phyloP scores from a whole-genome alignment of 805 yeast species.

The Hanseniaspora mollemarum region DNA sequence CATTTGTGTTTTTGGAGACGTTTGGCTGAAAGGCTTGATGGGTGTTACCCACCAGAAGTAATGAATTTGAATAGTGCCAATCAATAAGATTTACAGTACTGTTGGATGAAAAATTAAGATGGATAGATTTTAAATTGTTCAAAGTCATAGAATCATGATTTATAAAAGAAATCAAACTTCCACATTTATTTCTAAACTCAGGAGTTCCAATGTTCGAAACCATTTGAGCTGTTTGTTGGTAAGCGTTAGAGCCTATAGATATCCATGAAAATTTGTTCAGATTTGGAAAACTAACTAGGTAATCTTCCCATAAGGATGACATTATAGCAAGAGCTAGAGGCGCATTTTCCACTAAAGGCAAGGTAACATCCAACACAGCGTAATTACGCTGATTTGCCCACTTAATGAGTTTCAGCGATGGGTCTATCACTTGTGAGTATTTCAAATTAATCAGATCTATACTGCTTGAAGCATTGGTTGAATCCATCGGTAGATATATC shows the following conservation, averaged over 20 bases:
- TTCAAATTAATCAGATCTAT: constrained; percentile 22
- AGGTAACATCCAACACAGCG: constrained; percentile 74
- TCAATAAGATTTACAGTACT: constrained; percentile 5
- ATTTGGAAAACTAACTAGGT: constrained; percentile 56
- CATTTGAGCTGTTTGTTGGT: constrained; percentile 30
- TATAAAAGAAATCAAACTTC: constrained; percentile 9
- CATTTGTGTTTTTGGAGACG: constrained; percentile 1
- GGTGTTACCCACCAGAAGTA: constrained; percentile 3
- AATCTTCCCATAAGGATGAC: constrained; percentile 82
- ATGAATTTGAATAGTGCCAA: constrained; percentile 13
- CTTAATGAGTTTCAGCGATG: constrained; percentile 55
- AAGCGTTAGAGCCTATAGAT: constrained; percentile 56
- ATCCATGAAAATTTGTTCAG: constrained; percentile 63
- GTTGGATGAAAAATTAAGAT: constrained; percentile 13
- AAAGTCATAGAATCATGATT: constrained; percentile 10
- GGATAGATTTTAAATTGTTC: constrained; percentile 13
- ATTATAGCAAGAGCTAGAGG: constrained; percentile 66
- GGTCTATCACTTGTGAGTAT: constrained; percentile 44
- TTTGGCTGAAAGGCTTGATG: constrained; percentile 10
- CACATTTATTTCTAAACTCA: constrained; percentile 14
- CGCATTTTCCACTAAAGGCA: constrained; percentile 59
- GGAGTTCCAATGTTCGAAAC: constrained; percentile 13
- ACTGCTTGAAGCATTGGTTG: constrained; percentile 65
- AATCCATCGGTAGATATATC: constrained; percentile 12
- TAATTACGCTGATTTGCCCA: constrained; percentile 52